A percentile compares a stretch with the other conserved stretches of the same genome.
Conservation (phyloP, 1,284 basidiomycete species). For the Ustilago nuda region DNA sequence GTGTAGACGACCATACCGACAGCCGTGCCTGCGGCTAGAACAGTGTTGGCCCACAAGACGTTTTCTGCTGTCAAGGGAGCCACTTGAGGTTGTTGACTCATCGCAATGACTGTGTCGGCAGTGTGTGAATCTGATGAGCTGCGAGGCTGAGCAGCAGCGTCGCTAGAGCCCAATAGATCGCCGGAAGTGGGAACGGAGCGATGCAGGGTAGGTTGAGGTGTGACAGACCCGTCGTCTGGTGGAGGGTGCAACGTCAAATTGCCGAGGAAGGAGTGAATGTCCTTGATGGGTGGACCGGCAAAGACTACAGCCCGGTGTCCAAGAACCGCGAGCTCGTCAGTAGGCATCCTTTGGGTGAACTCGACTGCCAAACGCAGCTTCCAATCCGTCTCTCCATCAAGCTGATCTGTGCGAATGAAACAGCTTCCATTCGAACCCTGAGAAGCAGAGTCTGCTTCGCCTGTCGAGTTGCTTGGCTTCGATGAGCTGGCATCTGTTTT, state of each 20-base stretch:
- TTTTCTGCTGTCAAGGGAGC: slow-evolving; percentile 81
- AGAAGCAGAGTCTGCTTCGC: slow-evolving; percentile 5
- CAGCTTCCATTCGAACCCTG: slow-evolving; percentile 87
- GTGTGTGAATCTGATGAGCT: slow-evolving; percentile 32
- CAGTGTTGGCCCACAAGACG: slow-evolving; percentile 96
- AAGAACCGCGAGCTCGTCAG: slow-evolving; percentile 77
- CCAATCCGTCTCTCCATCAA: slow-evolving; percentile 99
- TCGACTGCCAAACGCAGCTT: slow-evolving; percentile 91
- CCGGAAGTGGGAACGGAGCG: slow-evolving; percentile 70
- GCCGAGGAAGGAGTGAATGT: slow-evolving; percentile 95
- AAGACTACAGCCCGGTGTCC: slow-evolving; percentile 51
- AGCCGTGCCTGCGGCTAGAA: slow-evolving; percentile 92
- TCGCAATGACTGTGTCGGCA: slow-evolving; percentile 69
- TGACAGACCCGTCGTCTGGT: slow-evolving; percentile 26
- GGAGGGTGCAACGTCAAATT: slow-evolving; percentile 81
- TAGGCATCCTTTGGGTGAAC: slow-evolving; percentile 80
- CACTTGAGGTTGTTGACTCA: slow-evolving; percentile 61
- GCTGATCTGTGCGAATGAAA: slow-evolving; percentile 96
- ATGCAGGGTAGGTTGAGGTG: slow-evolving; percentile 23
- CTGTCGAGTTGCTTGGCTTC: background rate
- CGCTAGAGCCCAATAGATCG: slow-evolving; percentile 31
- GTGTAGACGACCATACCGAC: slow-evolving; percentile 95
- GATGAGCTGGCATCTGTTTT: slow-evolving; percentile 4
- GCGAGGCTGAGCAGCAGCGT: slow-evolving; percentile 27
- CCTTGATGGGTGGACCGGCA: slow-evolving; percentile 95